Percentiles rank a stretch among this genome's conserved stretches.
Conservation (phyloP, 2,329 filamentous ascomycete genomes). For the Colletotrichum tamarilloi region DNA sequence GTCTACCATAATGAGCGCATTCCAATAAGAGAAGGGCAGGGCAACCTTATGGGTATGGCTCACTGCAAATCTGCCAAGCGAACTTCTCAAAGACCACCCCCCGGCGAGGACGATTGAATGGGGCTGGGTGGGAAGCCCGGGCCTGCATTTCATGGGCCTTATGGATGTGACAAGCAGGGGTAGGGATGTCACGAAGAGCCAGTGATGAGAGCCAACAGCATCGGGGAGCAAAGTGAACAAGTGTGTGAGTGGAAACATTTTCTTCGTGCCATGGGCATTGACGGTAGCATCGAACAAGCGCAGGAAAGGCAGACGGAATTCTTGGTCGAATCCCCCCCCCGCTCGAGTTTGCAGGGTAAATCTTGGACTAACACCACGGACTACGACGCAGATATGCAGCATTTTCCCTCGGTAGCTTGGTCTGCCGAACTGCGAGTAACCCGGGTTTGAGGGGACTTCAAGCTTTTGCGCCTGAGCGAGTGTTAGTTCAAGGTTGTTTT, state of each 20-base stretch:
- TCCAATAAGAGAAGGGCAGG: not conserved
- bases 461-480: not conserved
- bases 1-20: not conserved
- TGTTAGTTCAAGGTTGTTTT: not conserved
- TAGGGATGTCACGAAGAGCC: slow-evolving; percentile 5
- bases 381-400: not conserved
- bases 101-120: slow-evolving; percentile 11
- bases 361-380: slow-evolving; percentile 13
- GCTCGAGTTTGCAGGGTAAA: slow-evolving; percentile 13
- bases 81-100: not conserved
- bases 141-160: slow-evolving; percentile 22
- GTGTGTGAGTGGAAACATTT: slow-evolving; percentile 21
- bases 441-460: not conserved
- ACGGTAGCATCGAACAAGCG: not conserved
- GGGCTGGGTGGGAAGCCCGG: slow-evolving; percentile 10
- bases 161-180: slow-evolving; percentile 23
- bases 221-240: not conserved
- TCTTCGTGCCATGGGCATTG: not conserved
- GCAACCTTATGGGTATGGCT: too few species aligned
- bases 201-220: slow-evolving; percentile 8
- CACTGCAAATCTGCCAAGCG: not conserved
- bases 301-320: not conserved
- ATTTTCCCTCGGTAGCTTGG: not conserved
- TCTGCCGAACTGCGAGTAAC: not conserved
- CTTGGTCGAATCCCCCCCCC: slow-evolving; percentile 18